Base-by-base conservation (phyloP, 495 filamentous ascomycete genomes). In the Aspergillus panamensis region DNA sequence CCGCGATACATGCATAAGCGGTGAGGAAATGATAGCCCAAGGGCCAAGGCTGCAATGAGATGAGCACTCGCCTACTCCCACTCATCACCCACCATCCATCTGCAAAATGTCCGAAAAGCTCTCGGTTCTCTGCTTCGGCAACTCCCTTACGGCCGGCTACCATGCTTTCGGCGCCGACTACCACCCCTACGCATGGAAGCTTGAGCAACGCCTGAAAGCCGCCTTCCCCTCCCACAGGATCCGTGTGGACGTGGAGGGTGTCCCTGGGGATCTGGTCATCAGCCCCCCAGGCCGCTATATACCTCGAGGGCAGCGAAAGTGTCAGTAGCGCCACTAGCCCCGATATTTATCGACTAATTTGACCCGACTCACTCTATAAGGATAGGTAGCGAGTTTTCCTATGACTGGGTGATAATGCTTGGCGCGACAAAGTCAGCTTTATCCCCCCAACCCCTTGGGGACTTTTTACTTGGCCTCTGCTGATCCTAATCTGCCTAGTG, bases 391-490 rank as follows among this genome's bases (percentile, higher is more conserved):
- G 55, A 54, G 9, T 30, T 16, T 6, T 37, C 55, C 21, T 76
- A 70, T 35, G 75, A 78, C 53, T 77, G 68, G 69, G 57, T 74
- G 16, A 70, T 78, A 21, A 43, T 84, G 7, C 72, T 86, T 17
- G 84, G 82, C 8, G 84, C 82, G 2, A 86, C 82, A 31, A 87
- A 87, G 79, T 82, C 70, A 6, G 74, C n/a, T n/a, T n/a, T n/a
- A n/a, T n/a, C n/a, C n/a, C n/a, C n/a, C n/a, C n/a, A n/a, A n/a
- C n/a, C n/a, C n/a, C n/a, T n/a, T n/a, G n/a, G n/a, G n/a, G n/a
- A n/a, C n/a, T n/a, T n/a, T n/a, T n/a, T n/a, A n/a, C n/a, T n/a
- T n/a, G n/a, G n/a, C n/a, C n/a, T 42, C 50, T 17, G 21, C 40
- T 52, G 31, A 43, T 76, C 30, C 19, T 6, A 35, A 16, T 49